These are phyloP conservation scores for Backusella luteola DNA, from an alignment of 192 early-diverging fungal genomes.

Conservation along the genomic window DNA sequence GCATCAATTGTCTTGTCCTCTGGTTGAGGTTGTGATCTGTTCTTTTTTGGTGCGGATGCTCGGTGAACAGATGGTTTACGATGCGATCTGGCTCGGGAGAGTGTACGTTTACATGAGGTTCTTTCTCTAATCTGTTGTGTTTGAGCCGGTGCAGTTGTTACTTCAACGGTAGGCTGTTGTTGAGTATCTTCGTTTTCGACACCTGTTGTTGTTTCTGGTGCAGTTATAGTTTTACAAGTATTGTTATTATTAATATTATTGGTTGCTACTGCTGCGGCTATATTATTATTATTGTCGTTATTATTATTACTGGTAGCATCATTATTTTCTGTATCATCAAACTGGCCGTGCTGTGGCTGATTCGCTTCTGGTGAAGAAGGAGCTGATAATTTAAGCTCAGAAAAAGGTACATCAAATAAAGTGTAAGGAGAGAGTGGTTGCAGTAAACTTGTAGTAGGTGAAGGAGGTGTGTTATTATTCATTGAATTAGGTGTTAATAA, in stretches of 20 bases:
- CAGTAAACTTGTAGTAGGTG: constrained; percentile 9
- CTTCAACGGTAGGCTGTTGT: neutral
- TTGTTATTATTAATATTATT: neutral
- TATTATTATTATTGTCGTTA: neutral
- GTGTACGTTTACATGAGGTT: constrained; percentile 22
- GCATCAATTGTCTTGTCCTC: neutral
- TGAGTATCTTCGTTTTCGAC: neutral
- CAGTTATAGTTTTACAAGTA: neutral
- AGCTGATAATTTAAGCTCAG: constrained; percentile 17
- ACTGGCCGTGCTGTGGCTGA: too few species aligned
- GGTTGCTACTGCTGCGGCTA: neutral
- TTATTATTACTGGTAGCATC: neutral
- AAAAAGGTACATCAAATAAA: constrained; percentile 25
- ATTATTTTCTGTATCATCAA: too few species aligned
- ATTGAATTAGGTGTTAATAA: neutral
- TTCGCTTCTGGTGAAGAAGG: constrained; percentile 23
- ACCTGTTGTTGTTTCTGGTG: neutral
- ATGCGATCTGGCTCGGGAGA: constrained; percentile 21
- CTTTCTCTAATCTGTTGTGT: neutral
- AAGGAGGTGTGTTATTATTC: constrained; percentile 12
- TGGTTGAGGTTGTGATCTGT: constrained; percentile 7
- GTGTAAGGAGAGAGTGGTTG: constrained; percentile 21
- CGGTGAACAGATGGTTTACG: constrained; percentile 8
- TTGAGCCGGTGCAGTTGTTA: neutral
- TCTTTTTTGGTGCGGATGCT: constrained; percentile 23